Base-by-base conservation (phyloP, 1,284 basidiomycete species). In the Macrocystidia cucumis region DNA sequence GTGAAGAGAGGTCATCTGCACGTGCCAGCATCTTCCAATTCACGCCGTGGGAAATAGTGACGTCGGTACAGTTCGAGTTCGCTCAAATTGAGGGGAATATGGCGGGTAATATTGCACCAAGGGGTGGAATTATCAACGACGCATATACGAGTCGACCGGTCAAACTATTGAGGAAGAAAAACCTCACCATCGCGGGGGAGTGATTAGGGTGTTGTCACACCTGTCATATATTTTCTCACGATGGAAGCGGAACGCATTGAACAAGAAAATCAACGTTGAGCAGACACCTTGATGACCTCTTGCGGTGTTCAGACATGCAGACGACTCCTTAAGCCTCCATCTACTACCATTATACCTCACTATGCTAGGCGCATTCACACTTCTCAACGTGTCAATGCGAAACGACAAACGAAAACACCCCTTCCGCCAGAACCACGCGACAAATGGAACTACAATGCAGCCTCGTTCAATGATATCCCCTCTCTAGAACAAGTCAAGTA, bases 401-500 rank as follows among this genome's bases (percentile, higher is more conserved):
- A 31, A 39, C 36, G 32, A 42, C 39, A 37, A 32, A 47, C 43
- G 22, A 18, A 47, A 44, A 37, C 30, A 34, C 33, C 39, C 43
- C 30, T 26, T 18, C 18, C 46, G 14, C 43, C 50, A 22, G 49
- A 56, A 23, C 53, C 58, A 11, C 54, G 52, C 35, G 76, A 80
- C 51, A 77, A 68, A 58, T 72, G 80, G 67, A 86, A 85, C 57
- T 87, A 82, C 55, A 88, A 86, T 48, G 62, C 42, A 29, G 72
- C 57, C 55, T 62, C 54, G 55, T 57, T 83, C 45, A 60, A 67
- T 25, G 69, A 75, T 14, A 55, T 57, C 9, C 62, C 72, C 21
- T 50, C 61, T 19, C 51, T 51, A 50, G 74, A 59, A 31, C 65
- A 73, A 42, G 46, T 65, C 40, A 58, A 70, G 7, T 85, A 83